A percentile compares a stretch with the other conserved stretches of the same genome.
phyloP scores from a whole-genome alignment of 306 rosid species.

The Begonia masoniana region DNA sequence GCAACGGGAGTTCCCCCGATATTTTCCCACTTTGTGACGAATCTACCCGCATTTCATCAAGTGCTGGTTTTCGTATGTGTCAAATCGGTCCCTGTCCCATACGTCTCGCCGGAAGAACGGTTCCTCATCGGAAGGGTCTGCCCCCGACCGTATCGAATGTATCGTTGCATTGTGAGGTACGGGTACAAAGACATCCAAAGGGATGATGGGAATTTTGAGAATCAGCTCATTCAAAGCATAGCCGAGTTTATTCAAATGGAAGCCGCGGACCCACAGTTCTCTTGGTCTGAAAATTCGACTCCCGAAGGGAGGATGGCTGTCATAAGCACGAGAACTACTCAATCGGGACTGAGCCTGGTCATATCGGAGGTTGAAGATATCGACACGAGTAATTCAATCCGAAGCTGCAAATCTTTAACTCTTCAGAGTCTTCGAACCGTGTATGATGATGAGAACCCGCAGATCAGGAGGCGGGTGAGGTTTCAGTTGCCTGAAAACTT shows the following conservation, averaged over 20 bases:
- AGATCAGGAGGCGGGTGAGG: conserved; percentile 50
- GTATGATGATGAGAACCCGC: conserved; percentile 60
- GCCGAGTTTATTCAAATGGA: conserved; percentile 84
- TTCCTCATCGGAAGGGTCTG: conserved; percentile 77
- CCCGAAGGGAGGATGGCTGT: conserved; percentile 87
- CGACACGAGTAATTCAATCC: conserved; percentile 25
- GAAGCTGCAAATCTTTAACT: conserved; percentile 51
- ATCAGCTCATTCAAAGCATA: conserved; percentile 66
- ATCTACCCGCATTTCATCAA: conserved; percentile 83
- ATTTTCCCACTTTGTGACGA: conserved; percentile 85
- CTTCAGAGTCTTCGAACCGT: conserved; percentile 51
- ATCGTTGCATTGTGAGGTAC: conserved; percentile 76
- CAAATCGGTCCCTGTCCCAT: conserved; percentile 82
- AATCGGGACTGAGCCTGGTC: conserved; percentile 30
- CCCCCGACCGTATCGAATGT: conserved; percentile 76
- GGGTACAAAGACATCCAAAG: conserved; percentile 79
- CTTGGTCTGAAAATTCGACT: conserved; percentile 45
- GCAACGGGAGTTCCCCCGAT: conserved; percentile 80
- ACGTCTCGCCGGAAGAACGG: conserved; percentile 74
- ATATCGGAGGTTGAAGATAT: conserved; percentile 36
- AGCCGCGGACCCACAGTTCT: conserved; percentile 55
- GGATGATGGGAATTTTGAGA: conserved; percentile 76
- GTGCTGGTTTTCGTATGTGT: conserved; percentile 78
- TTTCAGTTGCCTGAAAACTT: conserved; percentile 48
- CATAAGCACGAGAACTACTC: conserved; percentile 42